Conservation (phyloP, 78 protist species). For the Creolimax fragrantissima region DNA sequence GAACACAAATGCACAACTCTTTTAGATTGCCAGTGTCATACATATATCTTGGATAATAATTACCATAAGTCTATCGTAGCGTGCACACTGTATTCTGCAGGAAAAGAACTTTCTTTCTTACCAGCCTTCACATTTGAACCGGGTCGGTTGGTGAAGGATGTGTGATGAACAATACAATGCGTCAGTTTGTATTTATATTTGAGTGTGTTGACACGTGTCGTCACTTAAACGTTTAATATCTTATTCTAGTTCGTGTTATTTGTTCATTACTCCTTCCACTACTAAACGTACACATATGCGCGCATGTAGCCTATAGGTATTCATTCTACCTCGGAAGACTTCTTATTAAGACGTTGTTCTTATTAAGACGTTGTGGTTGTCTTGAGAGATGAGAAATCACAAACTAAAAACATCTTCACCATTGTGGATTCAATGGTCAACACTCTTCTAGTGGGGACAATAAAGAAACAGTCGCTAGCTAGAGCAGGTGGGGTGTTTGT, state of each 20-base stretch:
- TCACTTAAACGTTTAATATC: too few species aligned
- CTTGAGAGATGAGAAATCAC: not conserved
- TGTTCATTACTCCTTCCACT: too few species aligned
- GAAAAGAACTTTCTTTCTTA: not conserved
- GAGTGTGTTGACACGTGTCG: too few species aligned
- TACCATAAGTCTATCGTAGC: not conserved
- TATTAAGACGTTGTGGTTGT: not conserved
- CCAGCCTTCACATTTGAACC: not conserved
- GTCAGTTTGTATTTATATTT: not conserved
- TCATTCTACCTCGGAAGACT: too few species aligned
- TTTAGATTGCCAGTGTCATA: not conserved
- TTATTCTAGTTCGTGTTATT: too few species aligned
- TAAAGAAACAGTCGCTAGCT: not conserved
- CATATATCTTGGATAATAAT: not conserved
- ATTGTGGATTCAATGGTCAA: not conserved
- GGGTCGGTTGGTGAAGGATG: not conserved
- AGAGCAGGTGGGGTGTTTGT: not conserved
- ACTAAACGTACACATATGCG: too few species aligned
- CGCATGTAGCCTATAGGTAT: too few species aligned
- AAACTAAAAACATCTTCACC: not conserved
- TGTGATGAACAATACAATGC: not conserved
- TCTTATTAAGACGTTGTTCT: too few species aligned
- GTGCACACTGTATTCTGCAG: not conserved
- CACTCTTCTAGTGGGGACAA: not conserved
- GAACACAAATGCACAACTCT: too few species aligned